Evolutionary conservation across 208 protist species (phyloP), one percentile per base, ranked within the genome.

Genomic region (Leishmania guyanensis): DNA sequence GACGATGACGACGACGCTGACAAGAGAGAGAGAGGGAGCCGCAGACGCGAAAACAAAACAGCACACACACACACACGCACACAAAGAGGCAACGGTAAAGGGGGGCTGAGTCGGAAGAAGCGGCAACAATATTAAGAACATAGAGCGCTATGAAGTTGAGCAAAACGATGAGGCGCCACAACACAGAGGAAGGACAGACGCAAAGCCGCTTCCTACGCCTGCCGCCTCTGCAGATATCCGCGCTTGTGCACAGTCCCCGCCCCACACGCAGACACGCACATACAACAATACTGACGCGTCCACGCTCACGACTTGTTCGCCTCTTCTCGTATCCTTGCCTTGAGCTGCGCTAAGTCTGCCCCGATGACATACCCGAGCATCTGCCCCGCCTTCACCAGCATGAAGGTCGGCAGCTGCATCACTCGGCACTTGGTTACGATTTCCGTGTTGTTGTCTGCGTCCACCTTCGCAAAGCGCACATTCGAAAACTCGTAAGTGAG

Each of bases 391-490:
- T 83, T 84, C 66, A 91, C 84, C 46, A 97, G 76, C 92, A 94
- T 95, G 68, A 95, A 97, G 0, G 93, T 95, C 6, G 91, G 91
- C 77, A 97, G 90, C 79, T 95, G 89, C 66, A 90, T 79, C 36
- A 95, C 88, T 20, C 91, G 89, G 79, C 92, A 95, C 85, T 93
- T 91, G 36, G 86, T 88, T 29, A 93, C 91, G 78, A 97, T 95
- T 62, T 95, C 91, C 20, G 90, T 84, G 85, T 97, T 95, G 77
- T 90, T 94, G 78, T 97, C 92, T 9, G 90, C 87, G 78, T 95
- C 93, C 20, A 97, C 92, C 75, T 88, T 90, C 62, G 89, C 90
- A 85, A 95, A 94, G 53, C 86, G 81, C 26, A 95, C 91, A 69
- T 81, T 90, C 16, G 91, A 83, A 80, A 94, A 95, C 20, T 95